Evolutionary conservation across 345 rosid genomes (phyloP), one percentile per base, ranked within the genome.

Genomic region (Firmiana major): DNA sequence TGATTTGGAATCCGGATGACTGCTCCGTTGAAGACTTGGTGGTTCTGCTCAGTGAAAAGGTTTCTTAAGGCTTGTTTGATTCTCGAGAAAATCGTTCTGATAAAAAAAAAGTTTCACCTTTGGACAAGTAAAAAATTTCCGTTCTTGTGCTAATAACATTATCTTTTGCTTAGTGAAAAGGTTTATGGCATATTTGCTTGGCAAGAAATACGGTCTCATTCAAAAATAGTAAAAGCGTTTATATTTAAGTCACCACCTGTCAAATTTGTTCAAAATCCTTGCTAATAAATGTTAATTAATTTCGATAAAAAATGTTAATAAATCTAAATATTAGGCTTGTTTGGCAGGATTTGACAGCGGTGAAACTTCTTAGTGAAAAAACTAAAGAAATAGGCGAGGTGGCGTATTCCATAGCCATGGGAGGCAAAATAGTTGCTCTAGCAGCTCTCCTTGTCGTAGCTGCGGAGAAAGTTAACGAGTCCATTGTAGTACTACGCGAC

Each of bases 1-100:
- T 91, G 82, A 81, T 40, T 26, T 93, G 98, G 98, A 87, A 85
- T 80, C 87, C 91, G 24, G 84, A 75, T 69, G 87, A 84, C 38
- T 59, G 80, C 89, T 84, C 91, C 38, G 42, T 89, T 65, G 86
- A 79, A 79, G 90, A 85, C 83, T 77, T 91, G 84, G 85, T 90
- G 9, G 82, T 85, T 77, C 73, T 81, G 49, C 91, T 93, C 59
- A 59, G 90, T 72, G 85, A 89, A 77, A 88, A 87, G 97, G 98
- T 92, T 73, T 45, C 63, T 63, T 75, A 9, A 24, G 36, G 21
- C 59, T 76, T 7, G 77, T 74, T 85, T 75, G 74, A 76, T 72
- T 72, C 40, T 38, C 48, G 55, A 34, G 45, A 67, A 78, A 73
- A 69, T 63, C 53, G 28, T 49, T 49, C 24, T 28, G 26, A 55